Evolutionary conservation across 2,329 filamentous ascomycete genomes (phyloP), one percentile per base, ranked within the genome.

Genomic region (Xylariaceae sp.): DNA sequence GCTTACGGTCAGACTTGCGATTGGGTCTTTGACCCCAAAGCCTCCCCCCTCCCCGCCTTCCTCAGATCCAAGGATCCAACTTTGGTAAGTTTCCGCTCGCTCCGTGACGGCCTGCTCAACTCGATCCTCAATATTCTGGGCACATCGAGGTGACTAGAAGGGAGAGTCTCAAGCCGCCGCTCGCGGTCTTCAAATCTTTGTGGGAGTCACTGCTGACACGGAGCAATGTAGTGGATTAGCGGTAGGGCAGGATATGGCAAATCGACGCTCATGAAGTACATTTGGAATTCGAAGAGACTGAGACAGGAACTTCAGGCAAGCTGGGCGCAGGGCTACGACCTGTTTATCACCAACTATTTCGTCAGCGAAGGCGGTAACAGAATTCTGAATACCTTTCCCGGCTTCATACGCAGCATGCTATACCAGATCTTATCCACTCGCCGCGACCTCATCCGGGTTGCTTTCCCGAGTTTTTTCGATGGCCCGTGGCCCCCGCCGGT

Each of bases 191-290:
- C n/a, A n/a, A n/a, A n/a, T n/a, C n/a, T n/a, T n/a, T n/a, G n/a
- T n/a, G n/a, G n/a, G n/a, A n/a, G n/a, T n/a, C n/a, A n/a, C n/a
- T n/a, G n/a, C n/a, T n/a, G n/a, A n/a, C n/a, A n/a, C n/a, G n/a
- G 24, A 12, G 15, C n/a, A 5, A 5, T 8, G 6, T 14, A 46
- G 40, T 64, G 61, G 56, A 56, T 68, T 12, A 56, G 53, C 16
- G 66, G 66, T 1, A 68, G 65, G 29, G 57, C 64, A 1, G 65
- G 65, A 13, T 61, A 61, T 10, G 65, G 65, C 5, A 68, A 68
- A 35, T 67, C 64, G 0, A 68, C 63, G 1, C 37, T 68, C n/a
- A 64, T 68, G 59, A 67, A 64, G 35, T 59, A 59, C 32, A 47
- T 65, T 3, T 52, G 37, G 30, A 43, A 55, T 18, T 44, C 57